phyloP scores from a whole-genome alignment of 2,329 filamentous ascomycete genomes.

The Gaeumannomyces sp. region DNA sequence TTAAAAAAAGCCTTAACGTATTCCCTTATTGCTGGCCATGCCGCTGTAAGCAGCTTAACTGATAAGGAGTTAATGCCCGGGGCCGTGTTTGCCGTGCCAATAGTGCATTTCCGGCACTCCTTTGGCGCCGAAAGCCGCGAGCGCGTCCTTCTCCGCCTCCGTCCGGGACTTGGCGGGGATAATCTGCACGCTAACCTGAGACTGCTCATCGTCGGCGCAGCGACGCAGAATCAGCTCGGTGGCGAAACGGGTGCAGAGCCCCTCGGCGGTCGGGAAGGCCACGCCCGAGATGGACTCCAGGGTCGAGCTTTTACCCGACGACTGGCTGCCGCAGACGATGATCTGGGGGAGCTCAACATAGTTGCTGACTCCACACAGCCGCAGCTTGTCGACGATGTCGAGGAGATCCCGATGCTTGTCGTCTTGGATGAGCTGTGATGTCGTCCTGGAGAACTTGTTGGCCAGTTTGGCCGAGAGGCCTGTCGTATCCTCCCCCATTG shows the following conservation, averaged over 20 bases:
- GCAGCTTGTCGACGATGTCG: constrained; percentile 31
- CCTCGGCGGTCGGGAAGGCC: constrained; percentile 51
- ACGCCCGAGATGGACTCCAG: constrained; percentile 59
- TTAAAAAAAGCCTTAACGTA: too few species aligned
- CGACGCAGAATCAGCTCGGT: constrained; percentile 55
- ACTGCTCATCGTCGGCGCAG: constrained; percentile 23
- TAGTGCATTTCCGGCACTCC: too few species aligned
- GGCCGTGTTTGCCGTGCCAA: too few species aligned
- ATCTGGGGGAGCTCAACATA: constrained; percentile 38
- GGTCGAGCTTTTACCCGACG: constrained; percentile 58
- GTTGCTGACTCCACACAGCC: constrained; percentile 29
- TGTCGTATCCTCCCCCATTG: too few species aligned
- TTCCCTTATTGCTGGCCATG: too few species aligned
- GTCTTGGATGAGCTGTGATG: constrained; percentile 14
- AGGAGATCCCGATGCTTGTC: constrained; percentile 30
- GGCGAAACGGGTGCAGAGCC: constrained; percentile 55
- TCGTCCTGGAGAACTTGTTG: too few species aligned
- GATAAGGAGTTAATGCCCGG: too few species aligned
- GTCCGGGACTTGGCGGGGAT: constrained; percentile 26
- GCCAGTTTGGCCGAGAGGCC: too few species aligned
- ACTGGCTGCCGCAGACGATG: constrained; percentile 56
- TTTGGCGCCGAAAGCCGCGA: constrained; percentile 22
- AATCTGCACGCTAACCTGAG: constrained; percentile 18
- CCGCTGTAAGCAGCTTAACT: too few species aligned
- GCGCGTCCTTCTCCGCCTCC: constrained; percentile 19